These are phyloP conservation scores for Daldinia loculata DNA, from an alignment of 495 filamentous ascomycete species.

Conservation along the genomic window DNA sequence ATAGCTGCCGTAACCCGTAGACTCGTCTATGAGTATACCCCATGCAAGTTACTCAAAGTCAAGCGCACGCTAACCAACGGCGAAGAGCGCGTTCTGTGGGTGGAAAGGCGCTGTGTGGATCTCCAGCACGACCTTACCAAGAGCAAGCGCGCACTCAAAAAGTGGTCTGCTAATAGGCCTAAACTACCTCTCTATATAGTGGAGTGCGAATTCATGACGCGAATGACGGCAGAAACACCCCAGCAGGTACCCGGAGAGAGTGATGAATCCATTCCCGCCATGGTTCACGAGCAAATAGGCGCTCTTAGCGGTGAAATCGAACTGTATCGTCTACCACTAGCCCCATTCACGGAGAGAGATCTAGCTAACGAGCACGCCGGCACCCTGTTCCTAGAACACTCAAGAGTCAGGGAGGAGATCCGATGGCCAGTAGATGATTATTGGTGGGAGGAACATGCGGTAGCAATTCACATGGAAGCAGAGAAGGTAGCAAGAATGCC, in stretches of 20 bases:
- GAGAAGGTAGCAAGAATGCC: not conserved
- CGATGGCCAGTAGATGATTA: constrained; percentile 15
- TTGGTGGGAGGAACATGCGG: constrained; percentile 21
- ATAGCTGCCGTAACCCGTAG: constrained; percentile 14
- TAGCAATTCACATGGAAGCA: constrained; percentile 8
- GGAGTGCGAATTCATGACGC: constrained; percentile 31
- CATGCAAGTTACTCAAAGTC: constrained; percentile 19
- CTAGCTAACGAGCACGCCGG: constrained; percentile 29
- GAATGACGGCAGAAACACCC: not conserved
- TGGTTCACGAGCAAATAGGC: constrained; percentile 1
- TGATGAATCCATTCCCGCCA: not conserved
- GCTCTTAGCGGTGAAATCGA: constrained; percentile 8
- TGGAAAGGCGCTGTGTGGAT: constrained; percentile 24
- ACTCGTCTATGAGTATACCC: constrained; percentile 1
- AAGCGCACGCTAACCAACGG: constrained; percentile 21
- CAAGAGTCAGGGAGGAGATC: constrained; percentile 16
- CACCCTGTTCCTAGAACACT: constrained; percentile 19
- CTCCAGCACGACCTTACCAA: constrained; percentile 9
- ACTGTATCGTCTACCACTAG: constrained; percentile 12
- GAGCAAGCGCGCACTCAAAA: constrained; percentile 5
- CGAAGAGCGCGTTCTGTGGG: constrained; percentile 27
- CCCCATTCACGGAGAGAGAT: constrained; percentile 18
- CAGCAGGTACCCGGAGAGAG: not conserved
- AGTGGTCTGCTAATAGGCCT: constrained; percentile 19
- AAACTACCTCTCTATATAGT: constrained; percentile 26